phyloP scores from a whole-genome alignment of 257 asterid genomes.

The Ligustrum vulgare region DNA sequence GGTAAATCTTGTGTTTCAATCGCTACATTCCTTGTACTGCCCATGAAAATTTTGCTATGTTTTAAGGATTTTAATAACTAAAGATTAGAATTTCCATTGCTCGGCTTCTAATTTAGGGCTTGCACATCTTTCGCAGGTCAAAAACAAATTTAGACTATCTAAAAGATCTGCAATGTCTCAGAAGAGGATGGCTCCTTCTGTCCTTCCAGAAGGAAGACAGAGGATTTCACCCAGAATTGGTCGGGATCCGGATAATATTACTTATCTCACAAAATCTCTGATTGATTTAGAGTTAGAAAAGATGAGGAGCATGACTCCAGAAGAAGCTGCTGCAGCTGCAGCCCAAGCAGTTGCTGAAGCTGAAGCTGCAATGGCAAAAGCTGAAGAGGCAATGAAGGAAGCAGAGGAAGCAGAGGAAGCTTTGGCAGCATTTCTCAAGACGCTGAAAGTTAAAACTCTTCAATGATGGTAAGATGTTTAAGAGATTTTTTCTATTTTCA shows the following conservation, averaged over 20 bases:
- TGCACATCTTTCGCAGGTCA: conserved; percentile 34
- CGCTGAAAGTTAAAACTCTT: conserved; percentile 32
- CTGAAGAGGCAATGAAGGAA: conserved; percentile 60
- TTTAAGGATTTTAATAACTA: neutral
- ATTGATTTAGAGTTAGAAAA: conserved; percentile 39
- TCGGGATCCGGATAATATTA: conserved; percentile 24
- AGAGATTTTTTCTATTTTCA: neutral
- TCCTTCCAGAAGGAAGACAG: conserved; percentile 30
- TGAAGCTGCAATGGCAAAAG: conserved; percentile 58
- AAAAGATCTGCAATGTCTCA: conserved; percentile 27
- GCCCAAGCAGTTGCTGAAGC: conserved; percentile 74
- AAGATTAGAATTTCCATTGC: neutral
- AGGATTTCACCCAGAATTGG: conserved; percentile 28
- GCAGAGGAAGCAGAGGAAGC: conserved; percentile 74
- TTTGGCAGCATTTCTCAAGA: conserved; percentile 42
- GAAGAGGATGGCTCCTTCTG: conserved; percentile 33
- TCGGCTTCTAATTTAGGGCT: neutral
- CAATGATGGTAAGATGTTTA: conserved; percentile 35
- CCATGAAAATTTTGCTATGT: neutral
- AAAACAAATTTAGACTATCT: conserved; percentile 40
- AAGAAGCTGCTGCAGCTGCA: conserved; percentile 61
- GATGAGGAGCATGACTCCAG: conserved; percentile 52
- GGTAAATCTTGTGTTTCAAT: conserved; percentile 27
- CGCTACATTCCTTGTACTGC: neutral
- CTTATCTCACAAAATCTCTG: conserved; percentile 25